Evolutionary conservation across 176 grass and related monocot genomes (phyloP).

Genomic region (Ampelocalamus luodianensis): DNA sequence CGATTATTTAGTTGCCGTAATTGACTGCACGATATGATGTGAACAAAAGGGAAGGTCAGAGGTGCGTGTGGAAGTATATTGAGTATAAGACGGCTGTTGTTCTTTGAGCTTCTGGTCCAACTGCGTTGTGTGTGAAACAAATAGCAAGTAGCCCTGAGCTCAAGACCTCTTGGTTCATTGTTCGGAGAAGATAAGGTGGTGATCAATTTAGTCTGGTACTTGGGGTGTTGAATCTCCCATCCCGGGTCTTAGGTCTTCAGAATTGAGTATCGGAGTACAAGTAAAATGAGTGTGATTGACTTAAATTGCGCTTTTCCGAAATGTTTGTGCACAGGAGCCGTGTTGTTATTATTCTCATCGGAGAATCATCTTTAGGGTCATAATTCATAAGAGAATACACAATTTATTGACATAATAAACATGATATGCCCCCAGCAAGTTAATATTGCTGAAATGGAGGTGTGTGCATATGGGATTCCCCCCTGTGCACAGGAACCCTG

Average conservation of each 20-base stretch:
- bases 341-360: slow-evolving; percentile 27
- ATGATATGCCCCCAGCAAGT: not conserved
- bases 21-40: slow-evolving; percentile 4
- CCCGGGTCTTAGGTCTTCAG: not conserved
- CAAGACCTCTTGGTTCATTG: slow-evolving; percentile 5
- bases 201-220: slow-evolving; percentile 15
- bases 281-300: not conserved
- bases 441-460: not conserved
- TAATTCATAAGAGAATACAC: not conserved
- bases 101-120: slow-evolving; percentile 9
- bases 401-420: not conserved
- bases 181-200: slow-evolving; percentile 2
- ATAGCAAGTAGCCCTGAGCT: not conserved
- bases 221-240: slow-evolving; percentile 2
- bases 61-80: not conserved
- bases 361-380: not conserved
- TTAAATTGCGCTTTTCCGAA: not conserved
- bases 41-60: not conserved
- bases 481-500: not conserved
- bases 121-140: not conserved
- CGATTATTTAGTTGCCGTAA: slow-evolving; percentile 43
- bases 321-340: slow-evolving; percentile 14
- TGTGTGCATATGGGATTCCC: not conserved
- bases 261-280: not conserved
- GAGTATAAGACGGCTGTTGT: not conserved